Percentiles rank a stretch among this genome's conserved stretches.
phyloP scores from a whole-genome alignment of 371 early-diverging fungal genomes.

The Mortierella sp. region DNA sequence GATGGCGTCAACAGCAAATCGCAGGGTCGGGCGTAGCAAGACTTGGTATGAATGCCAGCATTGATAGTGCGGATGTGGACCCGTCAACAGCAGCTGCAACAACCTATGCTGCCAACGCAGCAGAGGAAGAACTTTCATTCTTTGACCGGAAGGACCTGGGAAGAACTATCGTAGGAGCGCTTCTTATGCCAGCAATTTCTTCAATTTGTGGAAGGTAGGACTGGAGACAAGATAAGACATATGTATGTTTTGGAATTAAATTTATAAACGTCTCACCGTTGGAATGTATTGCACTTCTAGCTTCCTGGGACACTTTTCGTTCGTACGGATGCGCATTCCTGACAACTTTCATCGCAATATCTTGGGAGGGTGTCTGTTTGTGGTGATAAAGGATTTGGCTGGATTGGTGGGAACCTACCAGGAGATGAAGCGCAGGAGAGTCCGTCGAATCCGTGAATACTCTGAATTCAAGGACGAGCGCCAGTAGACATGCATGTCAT shows the following conservation, averaged over 20 bases:
- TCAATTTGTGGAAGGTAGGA: conserved; percentile 63
- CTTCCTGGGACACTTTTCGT: conserved; percentile 60
- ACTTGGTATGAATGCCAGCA: conserved; percentile 51
- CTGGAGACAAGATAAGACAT: not conserved
- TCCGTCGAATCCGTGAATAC: conserved; percentile 53
- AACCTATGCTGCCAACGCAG: not conserved
- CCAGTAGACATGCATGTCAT: not conserved
- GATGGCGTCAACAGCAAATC: conserved; percentile 52
- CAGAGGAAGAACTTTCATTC: conserved; percentile 46
- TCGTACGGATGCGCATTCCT: conserved; percentile 63
- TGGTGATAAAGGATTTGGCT: conserved; percentile 64
- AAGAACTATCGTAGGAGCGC: conserved; percentile 64
- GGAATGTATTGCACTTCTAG: conserved; percentile 37
- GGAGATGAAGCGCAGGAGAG: conserved; percentile 50
- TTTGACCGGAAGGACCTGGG: conserved; percentile 60
- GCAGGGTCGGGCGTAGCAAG: conserved; percentile 38
- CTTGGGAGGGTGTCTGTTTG: conserved; percentile 72
- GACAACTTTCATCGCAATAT: conserved; percentile 71
- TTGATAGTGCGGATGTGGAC: conserved; percentile 32
- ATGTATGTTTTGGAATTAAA: conserved; percentile 3
- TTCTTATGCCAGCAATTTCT: conserved; percentile 66
- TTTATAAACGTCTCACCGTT: not conserved
- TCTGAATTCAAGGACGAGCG: conserved; percentile 53
- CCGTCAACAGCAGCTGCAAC: conserved; percentile 41
- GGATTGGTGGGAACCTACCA: conserved; percentile 49